Conservation (phyloP, 176 grass and related monocot species). For the Lolium multiflorum region DNA sequence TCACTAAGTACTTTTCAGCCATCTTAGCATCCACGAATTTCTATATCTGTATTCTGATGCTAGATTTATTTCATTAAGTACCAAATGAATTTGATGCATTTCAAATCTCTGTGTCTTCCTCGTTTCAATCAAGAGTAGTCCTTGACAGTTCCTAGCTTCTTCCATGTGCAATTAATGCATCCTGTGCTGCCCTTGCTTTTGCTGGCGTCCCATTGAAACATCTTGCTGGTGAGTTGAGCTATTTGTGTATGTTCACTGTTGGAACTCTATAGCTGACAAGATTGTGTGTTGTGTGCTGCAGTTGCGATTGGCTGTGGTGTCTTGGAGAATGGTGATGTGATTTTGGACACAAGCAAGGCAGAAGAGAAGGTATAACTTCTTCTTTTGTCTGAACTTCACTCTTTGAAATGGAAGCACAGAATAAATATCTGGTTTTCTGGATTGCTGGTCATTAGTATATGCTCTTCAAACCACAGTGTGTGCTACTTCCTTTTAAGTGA, state of each 20-base stretch:
- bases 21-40: not conserved
- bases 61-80: not conserved
- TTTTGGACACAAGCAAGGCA: slow-evolving; percentile 73
- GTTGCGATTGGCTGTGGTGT: slow-evolving; percentile 90
- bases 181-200: slow-evolving; percentile 76
- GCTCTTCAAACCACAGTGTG: not conserved
- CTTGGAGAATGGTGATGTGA: slow-evolving; percentile 58
- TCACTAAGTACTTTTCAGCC: not conserved
- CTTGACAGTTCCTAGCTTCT: slow-evolving; percentile 85
- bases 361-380: slow-evolving; percentile 77
- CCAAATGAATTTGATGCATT: not conserved
- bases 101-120: not conserved
- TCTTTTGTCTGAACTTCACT: not conserved
- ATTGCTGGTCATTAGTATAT: not conserved
- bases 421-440: not conserved
- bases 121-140: slow-evolving; percentile 24
- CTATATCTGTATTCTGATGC: not conserved
- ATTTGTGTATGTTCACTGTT: not conserved
- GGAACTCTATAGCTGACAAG: slow-evolving; percentile 19
- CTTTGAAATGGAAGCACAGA: not conserved
- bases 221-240: slow-evolving; percentile 73
- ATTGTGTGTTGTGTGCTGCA: slow-evolving; percentile 58
- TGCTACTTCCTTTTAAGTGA: not conserved
- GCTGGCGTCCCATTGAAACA: slow-evolving; percentile 87
- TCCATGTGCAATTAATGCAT: slow-evolving; percentile 95